Evolutionary conservation across 257 asterid genomes (phyloP), one percentile per base, ranked within the genome.

Genomic region (Petunia secreta): DNA sequence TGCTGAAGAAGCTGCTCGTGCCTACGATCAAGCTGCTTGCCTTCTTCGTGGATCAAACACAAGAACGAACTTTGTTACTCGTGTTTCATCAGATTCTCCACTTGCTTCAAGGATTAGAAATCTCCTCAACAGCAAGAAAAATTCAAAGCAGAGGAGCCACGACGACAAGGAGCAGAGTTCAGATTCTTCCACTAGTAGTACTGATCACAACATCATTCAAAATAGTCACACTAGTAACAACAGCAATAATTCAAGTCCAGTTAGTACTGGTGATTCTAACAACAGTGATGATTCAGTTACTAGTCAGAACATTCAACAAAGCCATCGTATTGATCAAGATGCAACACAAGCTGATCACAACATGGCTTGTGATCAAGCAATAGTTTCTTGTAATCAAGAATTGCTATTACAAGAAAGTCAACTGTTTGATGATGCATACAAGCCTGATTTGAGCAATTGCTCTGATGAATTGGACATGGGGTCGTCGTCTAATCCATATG

Each of bases 1-100:
- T 0, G 91, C 93, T 0, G 92, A 91, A 75, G 91, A 87, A 77
- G 93, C 95, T 3, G 93, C 93, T 4, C 90, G 91, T 54, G 96
- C 96, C 13, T 88, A 91, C 11, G 96, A 89, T 25, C 89, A 91
- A 74, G 93, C 93, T 0, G 96, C 93, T 73, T 89, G 89, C 75
- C 90, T 89, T 43, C 83, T 91, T 5, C 92, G 93, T 6, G 93
- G 96, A 10, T 54, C 93, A 50, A 85, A 89, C 77, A 87, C 96
- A 0, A 91, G 91, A 55, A 91, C 93, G 4, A 89, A 91, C 55
- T 91, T 91, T 37, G 80, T 86, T 46, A 75, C 77, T 1, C 86
- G 68, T 0, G 84, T 88, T 13, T 85, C 95, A 53, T 39, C 83
- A 8, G 86, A 89, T 79, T 91, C 93, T 34, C 88, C 92, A 0